phyloP scores from a whole-genome alignment of 2,329 filamentous ascomycete species.

The Botryotinia convoluta region DNA sequence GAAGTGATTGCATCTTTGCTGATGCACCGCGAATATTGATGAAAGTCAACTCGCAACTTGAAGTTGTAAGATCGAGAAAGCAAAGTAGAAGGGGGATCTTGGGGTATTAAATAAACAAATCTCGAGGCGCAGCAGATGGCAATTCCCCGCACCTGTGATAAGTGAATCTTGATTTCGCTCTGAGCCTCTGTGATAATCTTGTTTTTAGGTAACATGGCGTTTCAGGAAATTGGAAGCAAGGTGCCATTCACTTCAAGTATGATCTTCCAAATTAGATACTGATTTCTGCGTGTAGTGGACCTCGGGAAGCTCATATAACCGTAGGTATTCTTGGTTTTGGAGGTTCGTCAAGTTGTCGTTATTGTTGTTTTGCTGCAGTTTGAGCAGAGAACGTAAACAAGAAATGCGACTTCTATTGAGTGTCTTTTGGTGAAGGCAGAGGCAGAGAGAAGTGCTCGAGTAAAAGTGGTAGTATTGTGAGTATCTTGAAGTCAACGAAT shows the following conservation, averaged over 20 bases:
- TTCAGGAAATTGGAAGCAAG: neutral
- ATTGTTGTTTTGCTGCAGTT: neutral
- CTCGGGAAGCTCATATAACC: fast-evolving
- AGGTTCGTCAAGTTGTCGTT: neutral
- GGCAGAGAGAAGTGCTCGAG: neutral
- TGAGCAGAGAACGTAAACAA: neutral
- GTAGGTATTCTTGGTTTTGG: neutral
- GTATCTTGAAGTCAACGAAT: neutral
- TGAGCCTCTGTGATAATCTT: neutral
- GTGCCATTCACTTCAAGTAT: neutral
- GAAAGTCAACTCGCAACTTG: neutral
- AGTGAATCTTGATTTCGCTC: neutral
- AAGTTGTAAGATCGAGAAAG: neutral
- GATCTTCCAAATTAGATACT: neutral
- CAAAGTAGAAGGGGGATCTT: neutral
- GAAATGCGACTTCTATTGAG: neutral
- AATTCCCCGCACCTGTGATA: neutral
- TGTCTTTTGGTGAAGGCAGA: neutral
- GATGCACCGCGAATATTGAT: neutral
- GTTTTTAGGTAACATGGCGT: neutral
- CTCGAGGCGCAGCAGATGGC: neutral
- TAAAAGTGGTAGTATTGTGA: neutral
- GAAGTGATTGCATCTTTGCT: neutral
- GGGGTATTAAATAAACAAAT: neutral
- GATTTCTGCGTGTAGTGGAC: neutral